Conservation (phyloP, 495 filamentous ascomycete species). For the Pseudevernia furfuracea region DNA sequence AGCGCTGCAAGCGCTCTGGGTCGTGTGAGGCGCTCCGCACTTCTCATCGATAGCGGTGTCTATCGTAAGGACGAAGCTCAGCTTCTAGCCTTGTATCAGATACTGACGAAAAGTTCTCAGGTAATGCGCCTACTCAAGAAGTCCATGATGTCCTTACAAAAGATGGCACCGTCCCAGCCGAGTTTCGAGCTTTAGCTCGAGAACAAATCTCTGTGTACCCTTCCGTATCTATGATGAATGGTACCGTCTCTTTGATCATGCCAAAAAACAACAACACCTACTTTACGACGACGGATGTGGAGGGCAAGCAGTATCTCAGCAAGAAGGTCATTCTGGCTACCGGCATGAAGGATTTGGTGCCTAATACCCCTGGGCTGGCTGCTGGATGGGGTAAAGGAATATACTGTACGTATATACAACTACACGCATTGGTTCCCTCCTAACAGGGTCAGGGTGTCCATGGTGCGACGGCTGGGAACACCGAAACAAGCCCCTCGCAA, state of each 20-base stretch:
- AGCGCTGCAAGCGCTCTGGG: slow-evolving; percentile 47
- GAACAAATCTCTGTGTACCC: slow-evolving; percentile 44
- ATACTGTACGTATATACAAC: slow-evolving; percentile 31
- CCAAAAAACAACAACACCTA: slow-evolving; percentile 32
- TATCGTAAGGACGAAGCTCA: slow-evolving; percentile 51
- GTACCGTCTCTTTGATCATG: slow-evolving; percentile 41
- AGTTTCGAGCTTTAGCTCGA: slow-evolving; percentile 46
- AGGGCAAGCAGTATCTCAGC: slow-evolving; percentile 35
- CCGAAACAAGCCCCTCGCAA: slow-evolving; percentile 47
- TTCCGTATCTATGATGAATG: slow-evolving; percentile 43
- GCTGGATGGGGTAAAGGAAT: slow-evolving; percentile 51
- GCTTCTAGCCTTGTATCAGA: slow-evolving; percentile 29
- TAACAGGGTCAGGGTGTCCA: slow-evolving; percentile 39
- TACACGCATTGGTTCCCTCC: not conserved
- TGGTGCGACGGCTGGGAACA: slow-evolving; percentile 58
- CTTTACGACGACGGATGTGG: slow-evolving; percentile 38
- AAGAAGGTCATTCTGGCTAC: slow-evolving; percentile 50
- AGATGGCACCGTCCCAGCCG: slow-evolving; percentile 46
- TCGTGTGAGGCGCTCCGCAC: slow-evolving; percentile 43
- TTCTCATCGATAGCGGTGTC: slow-evolving; percentile 47
- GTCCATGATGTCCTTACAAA: slow-evolving; percentile 50
- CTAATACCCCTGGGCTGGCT: slow-evolving; percentile 42
- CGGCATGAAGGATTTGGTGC: slow-evolving; percentile 48
- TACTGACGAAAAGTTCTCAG: not conserved
- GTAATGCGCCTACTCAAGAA: slow-evolving; percentile 4